Conservation (phyloP, 1,139 yeast species). For the Sugiyamaella sp. region DNA sequence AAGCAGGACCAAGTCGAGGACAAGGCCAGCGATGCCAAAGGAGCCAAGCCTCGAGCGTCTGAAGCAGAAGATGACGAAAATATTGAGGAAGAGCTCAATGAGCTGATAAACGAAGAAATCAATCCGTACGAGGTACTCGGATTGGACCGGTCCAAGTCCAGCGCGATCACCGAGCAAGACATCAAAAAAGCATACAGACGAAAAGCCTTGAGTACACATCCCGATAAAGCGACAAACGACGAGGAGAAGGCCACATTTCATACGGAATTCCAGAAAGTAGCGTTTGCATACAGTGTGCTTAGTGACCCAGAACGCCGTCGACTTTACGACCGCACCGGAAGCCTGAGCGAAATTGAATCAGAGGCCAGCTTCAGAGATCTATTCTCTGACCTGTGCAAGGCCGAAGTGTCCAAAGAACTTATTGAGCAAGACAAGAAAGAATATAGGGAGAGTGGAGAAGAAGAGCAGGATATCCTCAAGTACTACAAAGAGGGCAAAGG, state of each 20-base stretch:
- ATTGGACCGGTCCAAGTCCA: conserved; percentile 38
- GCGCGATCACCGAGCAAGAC: conserved; percentile 52
- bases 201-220: conserved; percentile 71
- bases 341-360: conserved; percentile 55
- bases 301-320: conserved; percentile 59
- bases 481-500: conserved; percentile 67
- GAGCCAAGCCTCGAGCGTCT: not conserved
- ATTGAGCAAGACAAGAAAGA: conserved; percentile 67
- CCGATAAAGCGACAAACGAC: conserved; percentile 63
- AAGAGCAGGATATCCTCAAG: conserved; percentile 61
- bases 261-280: conserved; percentile 65
- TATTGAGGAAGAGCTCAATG: conserved; percentile 2
- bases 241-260: conserved; percentile 45
- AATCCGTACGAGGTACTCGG: conserved; percentile 69
- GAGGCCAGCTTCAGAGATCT: conserved; percentile 65
- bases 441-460: conserved; percentile 70
- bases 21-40: not conserved
- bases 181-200: conserved; percentile 74
- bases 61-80: conserved; percentile 9
- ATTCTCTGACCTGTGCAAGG: conserved; percentile 55
- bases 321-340: conserved; percentile 70
- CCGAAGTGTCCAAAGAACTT: conserved; percentile 68
- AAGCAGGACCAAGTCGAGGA: not conserved
- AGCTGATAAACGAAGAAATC: conserved; percentile 13
- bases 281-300: conserved; percentile 73